phyloP scores from a whole-genome alignment of 345 rosid species.

The Firmiana major region DNA sequence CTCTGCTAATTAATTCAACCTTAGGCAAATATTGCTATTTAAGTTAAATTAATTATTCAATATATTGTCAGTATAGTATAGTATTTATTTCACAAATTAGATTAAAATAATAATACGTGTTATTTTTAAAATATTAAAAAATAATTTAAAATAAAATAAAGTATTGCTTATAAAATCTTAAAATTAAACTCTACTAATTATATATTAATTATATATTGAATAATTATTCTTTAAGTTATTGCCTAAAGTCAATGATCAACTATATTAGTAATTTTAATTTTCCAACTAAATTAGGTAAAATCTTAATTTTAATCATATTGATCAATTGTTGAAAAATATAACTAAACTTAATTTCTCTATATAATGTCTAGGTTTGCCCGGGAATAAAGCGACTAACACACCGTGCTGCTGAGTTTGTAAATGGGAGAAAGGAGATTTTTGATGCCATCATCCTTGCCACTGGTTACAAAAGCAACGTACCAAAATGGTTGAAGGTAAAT shows the following conservation, averaged over 20 bases:
- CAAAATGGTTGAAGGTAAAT: slow-evolving; percentile 76
- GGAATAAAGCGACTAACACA: slow-evolving; percentile 51
- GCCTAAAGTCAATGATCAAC: not conserved
- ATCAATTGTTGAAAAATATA: not conserved
- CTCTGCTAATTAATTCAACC: not conserved
- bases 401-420: slow-evolving; percentile 61
- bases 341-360: not conserved
- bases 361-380: slow-evolving; percentile 41
- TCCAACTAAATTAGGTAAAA: not conserved
- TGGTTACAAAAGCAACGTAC: slow-evolving; percentile 82
- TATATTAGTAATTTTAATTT: not conserved
- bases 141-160: too few relatives aligned
- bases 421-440: slow-evolving; percentile 53
- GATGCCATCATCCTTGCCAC: slow-evolving; percentile 86
- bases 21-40: not conserved
- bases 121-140: too few relatives aligned
- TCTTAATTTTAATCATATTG: not conserved
- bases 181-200: too few relatives aligned
- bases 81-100: too few relatives aligned
- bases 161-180: too few relatives aligned
- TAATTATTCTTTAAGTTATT: too few relatives aligned
- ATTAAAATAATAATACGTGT: too few relatives aligned
- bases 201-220: too few relatives aligned
- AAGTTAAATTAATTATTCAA: not conserved
- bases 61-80: too few relatives aligned